Percentiles rank a stretch among this genome's conserved stretches.
Evolutionary conservation across 371 early-diverging fungal genomes (phyloP).

Genomic region (Mucor velutinosus): DNA sequence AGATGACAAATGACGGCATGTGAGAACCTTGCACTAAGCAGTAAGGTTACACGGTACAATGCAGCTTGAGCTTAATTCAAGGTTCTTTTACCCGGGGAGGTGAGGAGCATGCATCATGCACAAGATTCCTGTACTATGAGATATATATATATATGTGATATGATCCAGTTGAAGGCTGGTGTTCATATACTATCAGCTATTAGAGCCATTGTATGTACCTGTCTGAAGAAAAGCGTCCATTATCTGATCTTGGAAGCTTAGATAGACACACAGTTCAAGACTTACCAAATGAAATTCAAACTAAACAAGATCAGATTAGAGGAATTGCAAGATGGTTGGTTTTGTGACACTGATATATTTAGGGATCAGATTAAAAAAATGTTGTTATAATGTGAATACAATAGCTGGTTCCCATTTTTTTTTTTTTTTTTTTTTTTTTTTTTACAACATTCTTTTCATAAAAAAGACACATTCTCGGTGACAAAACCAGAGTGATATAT

Average conservation of each 20-base stretch:
- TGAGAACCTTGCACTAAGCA: background rate
- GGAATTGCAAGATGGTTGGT: background rate
- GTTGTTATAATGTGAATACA: background rate
- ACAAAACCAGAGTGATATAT: background rate
- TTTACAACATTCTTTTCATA: background rate
- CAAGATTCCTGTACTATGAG: no score
- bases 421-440: conserved; percentile 1
- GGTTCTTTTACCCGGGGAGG: background rate
- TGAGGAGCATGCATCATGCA: background rate
- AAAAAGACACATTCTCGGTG: background rate
- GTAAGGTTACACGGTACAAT: background rate
- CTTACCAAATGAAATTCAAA: background rate
- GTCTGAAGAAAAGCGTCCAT: no score
- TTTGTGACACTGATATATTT: background rate
- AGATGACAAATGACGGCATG: background rate
- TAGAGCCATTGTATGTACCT: no score
- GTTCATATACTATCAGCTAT: no score
- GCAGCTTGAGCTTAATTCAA: background rate
- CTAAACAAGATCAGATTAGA: conserved; percentile 1
- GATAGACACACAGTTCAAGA: no score
- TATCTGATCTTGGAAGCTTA: background rate
- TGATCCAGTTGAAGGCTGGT: no score
- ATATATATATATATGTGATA: no score
- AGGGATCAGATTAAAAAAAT: conserved; percentile 2
- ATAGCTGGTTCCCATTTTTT: background rate